Base-by-base conservation (phyloP, 441 rosid species). In the Aquilaria agallochum region DNA sequence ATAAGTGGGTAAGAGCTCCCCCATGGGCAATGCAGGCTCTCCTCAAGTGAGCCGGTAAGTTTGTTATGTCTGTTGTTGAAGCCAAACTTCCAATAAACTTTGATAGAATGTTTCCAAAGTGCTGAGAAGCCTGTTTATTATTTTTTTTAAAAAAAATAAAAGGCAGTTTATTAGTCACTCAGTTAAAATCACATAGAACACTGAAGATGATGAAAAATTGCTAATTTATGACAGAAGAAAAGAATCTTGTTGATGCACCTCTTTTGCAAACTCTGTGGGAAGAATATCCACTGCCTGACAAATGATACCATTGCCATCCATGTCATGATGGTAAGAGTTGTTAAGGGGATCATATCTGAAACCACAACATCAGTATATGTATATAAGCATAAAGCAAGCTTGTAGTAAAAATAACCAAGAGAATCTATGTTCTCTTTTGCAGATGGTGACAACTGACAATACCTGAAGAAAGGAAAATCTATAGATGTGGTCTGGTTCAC, bases 261-360 rank as follows among this genome's bases (percentile, higher is more conserved):
- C 99, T 71, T 89, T 94, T 49, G 99, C 99, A 72, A 94, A 94
- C 76, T 94, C 88, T 44, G 97, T 94, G 11, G 99, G 99, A 76
- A 94, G 86, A 80, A 82, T 90, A 63, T 94, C 99, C 12, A 94
- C 80, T 30, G 96, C 95, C 72, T 83, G 78, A 76, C 89, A 90
- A 60, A 90, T 69, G 60, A 90, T 49, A 12, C 99, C 99, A 47
- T 80, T 69, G 11, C 97, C 97, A 53, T 94, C 99, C 90, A 94
- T 83, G 69, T 86, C 94, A 51, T 66, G 49, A 64, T 90, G 78
- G 79, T 84, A 90, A 5, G 95, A 77, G 74, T 80, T 68, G 40
- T 65, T 77, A 34, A 57, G 20, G 11, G 92, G 87, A 72, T 94
- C 83, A 50, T 84, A 94, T 73, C 98, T 93, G 74, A 31, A 70